These are phyloP conservation scores for Cardamine occulta DNA, from an alignment of 345 rosid species.

Conservation along the genomic window DNA sequence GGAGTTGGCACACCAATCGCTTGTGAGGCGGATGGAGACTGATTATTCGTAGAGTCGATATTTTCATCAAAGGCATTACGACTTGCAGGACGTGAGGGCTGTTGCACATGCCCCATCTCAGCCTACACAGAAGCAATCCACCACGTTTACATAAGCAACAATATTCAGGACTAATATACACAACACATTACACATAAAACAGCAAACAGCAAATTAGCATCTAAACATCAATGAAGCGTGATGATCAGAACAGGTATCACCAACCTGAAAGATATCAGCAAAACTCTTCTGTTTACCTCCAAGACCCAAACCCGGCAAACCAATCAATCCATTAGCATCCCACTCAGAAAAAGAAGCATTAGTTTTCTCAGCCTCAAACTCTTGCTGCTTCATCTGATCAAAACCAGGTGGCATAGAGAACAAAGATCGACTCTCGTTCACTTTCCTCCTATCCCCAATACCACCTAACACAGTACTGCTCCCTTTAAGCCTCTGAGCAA, in stretches of 20 bases:
- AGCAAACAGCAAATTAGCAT: slow-evolving; percentile 16
- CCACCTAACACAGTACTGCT: slow-evolving; percentile 65
- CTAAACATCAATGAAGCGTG: not conserved
- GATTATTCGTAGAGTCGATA: slow-evolving; percentile 53
- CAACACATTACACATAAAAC: not conserved
- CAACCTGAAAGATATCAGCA: slow-evolving; percentile 82
- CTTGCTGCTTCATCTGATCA: slow-evolving; percentile 61
- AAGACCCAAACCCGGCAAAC: slow-evolving; percentile 66
- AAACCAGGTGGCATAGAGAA: slow-evolving; percentile 82
- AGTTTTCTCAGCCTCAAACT: slow-evolving; percentile 50
- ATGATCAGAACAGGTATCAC: slow-evolving; percentile 13
- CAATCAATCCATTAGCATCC: slow-evolving; percentile 81
- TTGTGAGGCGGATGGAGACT: slow-evolving; percentile 56
- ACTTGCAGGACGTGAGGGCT: slow-evolving; percentile 71
- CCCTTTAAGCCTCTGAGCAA: slow-evolving; percentile 74
- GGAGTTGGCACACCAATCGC: slow-evolving; percentile 59
- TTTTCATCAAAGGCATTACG: slow-evolving; percentile 75
- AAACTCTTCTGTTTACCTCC: slow-evolving; percentile 78
- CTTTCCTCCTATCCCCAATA: slow-evolving; percentile 74
- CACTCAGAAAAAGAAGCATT: slow-evolving; percentile 60
- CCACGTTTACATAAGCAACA: not conserved
- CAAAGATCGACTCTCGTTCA: slow-evolving; percentile 57
- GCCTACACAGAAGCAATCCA: slow-evolving; percentile 53
- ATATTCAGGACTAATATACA: not conserved
- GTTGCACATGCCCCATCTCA: slow-evolving; percentile 51